phyloP scores from a whole-genome alignment of 1,139 yeast species.

The Candida pseudoviswanathii region DNA sequence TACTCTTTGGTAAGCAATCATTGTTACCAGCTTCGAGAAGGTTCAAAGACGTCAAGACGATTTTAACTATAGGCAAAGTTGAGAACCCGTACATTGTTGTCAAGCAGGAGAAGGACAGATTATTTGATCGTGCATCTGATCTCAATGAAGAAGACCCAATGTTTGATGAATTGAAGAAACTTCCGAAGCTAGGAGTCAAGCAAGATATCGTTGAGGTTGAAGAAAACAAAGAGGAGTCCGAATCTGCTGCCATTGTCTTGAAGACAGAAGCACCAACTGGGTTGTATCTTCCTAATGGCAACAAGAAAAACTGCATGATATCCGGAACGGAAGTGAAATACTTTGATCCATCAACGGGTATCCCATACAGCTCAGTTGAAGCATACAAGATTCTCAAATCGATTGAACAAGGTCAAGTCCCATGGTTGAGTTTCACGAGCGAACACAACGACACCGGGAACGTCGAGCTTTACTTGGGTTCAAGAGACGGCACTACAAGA shows the following conservation, averaged over 20 bases:
- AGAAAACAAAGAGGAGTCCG: constrained; percentile 40
- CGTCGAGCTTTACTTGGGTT: constrained; percentile 56
- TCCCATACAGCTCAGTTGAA: constrained; percentile 83
- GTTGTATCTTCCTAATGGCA: constrained; percentile 69
- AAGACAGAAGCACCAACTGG: constrained; percentile 76
- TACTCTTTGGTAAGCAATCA: constrained; percentile 65
- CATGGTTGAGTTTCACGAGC: constrained; percentile 61
- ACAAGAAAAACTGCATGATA: constrained; percentile 70
- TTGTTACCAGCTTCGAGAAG: constrained; percentile 53
- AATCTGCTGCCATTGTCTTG: constrained; percentile 49
- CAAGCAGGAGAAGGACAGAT: constrained; percentile 36
- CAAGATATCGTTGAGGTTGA: constrained; percentile 50
- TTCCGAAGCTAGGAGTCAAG: constrained; percentile 68
- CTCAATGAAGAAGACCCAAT: constrained; percentile 40
- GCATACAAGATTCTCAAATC: constrained; percentile 71
- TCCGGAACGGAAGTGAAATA: constrained; percentile 81
- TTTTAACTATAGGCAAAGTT: constrained; percentile 49
- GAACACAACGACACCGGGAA: constrained; percentile 61
- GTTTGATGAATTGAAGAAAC: constrained; percentile 53
- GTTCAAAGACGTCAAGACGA: constrained; percentile 55
- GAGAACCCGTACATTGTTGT: constrained; percentile 42
- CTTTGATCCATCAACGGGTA: constrained; percentile 83
- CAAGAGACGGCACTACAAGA: constrained; percentile 48
- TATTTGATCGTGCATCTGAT: constrained; percentile 36
- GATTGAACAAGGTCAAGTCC: constrained; percentile 63